Evolutionary conservation across 75 land plant genomes (phyloP).

Genomic region (Cryptomeria japonica): DNA sequence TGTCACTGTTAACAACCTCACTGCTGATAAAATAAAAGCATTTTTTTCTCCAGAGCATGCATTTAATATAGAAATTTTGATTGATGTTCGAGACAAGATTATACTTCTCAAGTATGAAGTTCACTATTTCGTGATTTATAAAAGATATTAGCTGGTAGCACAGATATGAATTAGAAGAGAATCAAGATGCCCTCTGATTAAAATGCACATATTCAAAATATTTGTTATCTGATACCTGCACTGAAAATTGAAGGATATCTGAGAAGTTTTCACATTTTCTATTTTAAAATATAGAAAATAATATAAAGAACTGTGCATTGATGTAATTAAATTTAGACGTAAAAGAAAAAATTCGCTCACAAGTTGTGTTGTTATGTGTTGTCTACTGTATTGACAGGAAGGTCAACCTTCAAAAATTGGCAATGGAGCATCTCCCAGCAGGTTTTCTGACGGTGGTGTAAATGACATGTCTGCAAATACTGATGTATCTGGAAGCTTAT

Average conservation of each 20-base stretch:
- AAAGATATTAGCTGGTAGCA: background rate
- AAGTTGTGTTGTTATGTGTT: background rate
- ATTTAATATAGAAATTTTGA: background rate
- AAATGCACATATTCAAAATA: background rate
- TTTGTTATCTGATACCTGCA: background rate
- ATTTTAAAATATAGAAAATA: background rate
- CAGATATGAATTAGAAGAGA: background rate
- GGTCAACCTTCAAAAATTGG: conserved; percentile 3
- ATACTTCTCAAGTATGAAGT: background rate
- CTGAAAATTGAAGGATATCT: background rate
- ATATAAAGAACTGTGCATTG: background rate
- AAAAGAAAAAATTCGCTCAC: background rate
- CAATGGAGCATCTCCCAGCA: background rate
- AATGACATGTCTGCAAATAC: background rate
- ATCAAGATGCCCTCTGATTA: background rate
- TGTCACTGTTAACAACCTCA: background rate
- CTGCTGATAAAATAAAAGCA: background rate
- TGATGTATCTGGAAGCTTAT: background rate
- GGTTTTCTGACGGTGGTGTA: background rate
- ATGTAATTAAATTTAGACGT: background rate
- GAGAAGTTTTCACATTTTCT: background rate
- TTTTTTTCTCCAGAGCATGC: background rate
- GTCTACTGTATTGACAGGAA: background rate
- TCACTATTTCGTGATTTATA: background rate
- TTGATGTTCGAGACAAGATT: background rate